Base-by-base conservation (phyloP, 441 rosid genomes). In the Erodium chrysanthum region DNA sequence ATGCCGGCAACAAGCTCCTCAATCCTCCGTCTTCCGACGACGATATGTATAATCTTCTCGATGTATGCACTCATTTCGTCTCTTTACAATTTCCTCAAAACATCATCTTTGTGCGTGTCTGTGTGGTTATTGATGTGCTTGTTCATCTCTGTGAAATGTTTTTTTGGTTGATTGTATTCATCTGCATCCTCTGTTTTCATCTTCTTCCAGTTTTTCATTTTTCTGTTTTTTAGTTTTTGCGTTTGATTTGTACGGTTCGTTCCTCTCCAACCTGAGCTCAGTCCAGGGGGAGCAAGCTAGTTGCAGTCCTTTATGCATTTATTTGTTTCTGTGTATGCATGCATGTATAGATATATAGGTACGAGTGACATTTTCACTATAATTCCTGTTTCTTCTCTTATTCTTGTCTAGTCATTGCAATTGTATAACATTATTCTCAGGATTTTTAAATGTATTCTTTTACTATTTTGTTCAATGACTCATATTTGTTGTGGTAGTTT, bases 1-100 rank as follows among this genome's bases (percentile, higher is more conserved):
- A 89, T 70, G 88, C 96, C 33, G 97, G 93, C 23, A 83, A 76
- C 35, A 87, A 68, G 83, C 96, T 95, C 65, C 29, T 77, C 56
- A 77, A 83, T 66, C 92, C 89, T 63, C 88, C 96, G 63, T 48
- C 86, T 60, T 77, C 88, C 1, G 83, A 84, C 29, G 91, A 85
- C 23, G 92, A 89, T n/a, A n/a, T n/a, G n/a, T n/a, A n/a, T n/a
- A n/a, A n/a, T n/a, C 88, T 95, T 66, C 96, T 95, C n/a, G 94
- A 95, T 61, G 99, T 95, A 78, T 82, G 90, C 77, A 62, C 76
- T 48, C 70, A 64, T 66, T 63, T 25, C 4, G n/a, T 44, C 42
- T 40, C 0, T 3, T 27, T 33, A 11, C 70, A 6, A 18, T 12
- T 21, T 17, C 11, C 23, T 37, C 15, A 25, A 10, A 37, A 37